phyloP scores from a whole-genome alignment of 441 rosid genomes.

The Pelargonium fulgidum region DNA sequence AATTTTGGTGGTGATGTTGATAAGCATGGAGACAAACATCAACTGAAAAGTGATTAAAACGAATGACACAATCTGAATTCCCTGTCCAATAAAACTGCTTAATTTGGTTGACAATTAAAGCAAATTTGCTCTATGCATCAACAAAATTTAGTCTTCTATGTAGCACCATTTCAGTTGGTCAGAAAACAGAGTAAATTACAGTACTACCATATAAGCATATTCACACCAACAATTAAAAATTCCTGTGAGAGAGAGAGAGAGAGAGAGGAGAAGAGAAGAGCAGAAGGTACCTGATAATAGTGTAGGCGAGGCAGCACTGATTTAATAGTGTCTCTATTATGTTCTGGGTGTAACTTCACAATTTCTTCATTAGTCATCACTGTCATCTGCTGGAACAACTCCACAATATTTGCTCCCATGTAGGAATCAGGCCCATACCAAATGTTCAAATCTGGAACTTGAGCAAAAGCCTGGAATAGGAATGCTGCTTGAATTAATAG shows the following conservation, averaged over 20 bases:
- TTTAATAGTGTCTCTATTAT: slow-evolving; percentile 52
- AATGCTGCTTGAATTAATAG: background rate
- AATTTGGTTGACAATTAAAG: background rate
- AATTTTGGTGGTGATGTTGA: no score
- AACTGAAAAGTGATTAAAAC: background rate
- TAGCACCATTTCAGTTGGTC: background rate
- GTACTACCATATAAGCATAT: background rate
- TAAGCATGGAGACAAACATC: no score
- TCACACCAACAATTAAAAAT: background rate
- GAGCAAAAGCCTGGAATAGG: slow-evolving; percentile 64
- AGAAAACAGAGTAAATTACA: background rate
- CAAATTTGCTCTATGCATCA: background rate
- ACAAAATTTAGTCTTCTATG: background rate
- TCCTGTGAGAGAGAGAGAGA: background rate
- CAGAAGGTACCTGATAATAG: slow-evolving; percentile 38
- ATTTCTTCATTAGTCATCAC: slow-evolving; percentile 85
- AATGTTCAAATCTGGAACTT: slow-evolving; percentile 61
- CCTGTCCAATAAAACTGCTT: background rate
- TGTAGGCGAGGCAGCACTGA: slow-evolving; percentile 63
- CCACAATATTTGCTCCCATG: slow-evolving; percentile 93
- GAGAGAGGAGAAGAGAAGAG: background rate
- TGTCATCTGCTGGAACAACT: slow-evolving; percentile 79
- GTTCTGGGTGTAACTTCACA: slow-evolving; percentile 60
- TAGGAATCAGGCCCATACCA: slow-evolving; percentile 97
- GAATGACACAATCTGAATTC: background rate